Evolutionary conservation across 768 basidiomycete species (phyloP), one percentile per base, ranked within the genome.

Genomic region (Arthromyces matolae): DNA sequence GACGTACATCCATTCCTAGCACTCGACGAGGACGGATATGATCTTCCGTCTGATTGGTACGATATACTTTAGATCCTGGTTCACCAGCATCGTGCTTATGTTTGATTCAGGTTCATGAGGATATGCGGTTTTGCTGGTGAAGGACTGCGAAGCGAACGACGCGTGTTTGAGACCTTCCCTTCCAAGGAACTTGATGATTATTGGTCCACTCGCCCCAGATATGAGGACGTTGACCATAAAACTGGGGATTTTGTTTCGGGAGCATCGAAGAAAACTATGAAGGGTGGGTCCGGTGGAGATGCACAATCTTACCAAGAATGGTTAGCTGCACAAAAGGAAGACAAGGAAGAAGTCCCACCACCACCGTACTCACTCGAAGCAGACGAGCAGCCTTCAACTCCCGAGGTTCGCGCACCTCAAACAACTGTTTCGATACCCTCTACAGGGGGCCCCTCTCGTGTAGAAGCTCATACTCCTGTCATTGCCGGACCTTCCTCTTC

Each of bases 21-120:
- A 8, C 72, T 89, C 14, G 89, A 93, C 56, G 81, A 76, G 51
- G 90, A 91, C 55, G 89, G 88, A 3, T 76, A 81, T 55, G 84
- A 86, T 52, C 61, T 90, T 14, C 88, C 89, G 1, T 68, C 83
- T 22, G 90, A 93, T 67, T 93, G 90, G 89, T 86, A 58, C 56
- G 75, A 71, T 50, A 31, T 20, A 8, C 47, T 24, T 28, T 28
- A 49, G 39, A n/a, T 5, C 22, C 8, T 10, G 9, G 29, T 10
- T 24, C 8, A 18, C 31, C 23, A 29, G 23, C 37, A n/a, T 36
- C 20, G 35, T 16, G n/a, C 22, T 33, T 23, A 36, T 18, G 19
- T 29, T 22, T 16, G 35, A 34, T 28, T 42, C 50, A 83, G 81
- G 82, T 88, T 86, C 61, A 87, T 88, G 84, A 79, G 88, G 18